Percentiles rank a stretch among this genome's conserved stretches.
These are phyloP conservation scores for Schizosaccharomyces japonicus DNA, from an alignment of 805 yeast species.

Conservation along the genomic window DNA sequence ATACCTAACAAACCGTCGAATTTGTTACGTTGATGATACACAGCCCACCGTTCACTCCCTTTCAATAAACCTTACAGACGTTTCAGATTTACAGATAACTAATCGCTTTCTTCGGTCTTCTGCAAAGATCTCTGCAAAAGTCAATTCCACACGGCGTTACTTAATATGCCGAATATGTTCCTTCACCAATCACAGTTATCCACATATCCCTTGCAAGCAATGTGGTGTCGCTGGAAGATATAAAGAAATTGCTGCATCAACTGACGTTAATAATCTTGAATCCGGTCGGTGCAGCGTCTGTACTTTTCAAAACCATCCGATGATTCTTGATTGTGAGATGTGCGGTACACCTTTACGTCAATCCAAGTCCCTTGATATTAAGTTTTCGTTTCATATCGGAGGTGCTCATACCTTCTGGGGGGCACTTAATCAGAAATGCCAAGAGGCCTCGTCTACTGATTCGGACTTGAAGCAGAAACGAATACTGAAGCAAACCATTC, in stretches of 20 bases:
- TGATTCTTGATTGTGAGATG: background rate
- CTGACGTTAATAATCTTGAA: background rate
- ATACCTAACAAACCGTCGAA: background rate
- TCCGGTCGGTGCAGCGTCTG: background rate
- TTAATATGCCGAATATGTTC: background rate
- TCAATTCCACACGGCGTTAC: background rate
- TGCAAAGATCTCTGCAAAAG: background rate
- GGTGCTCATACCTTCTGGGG: background rate
- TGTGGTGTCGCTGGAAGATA: background rate
- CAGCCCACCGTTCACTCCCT: background rate
- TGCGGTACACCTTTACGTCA: background rate
- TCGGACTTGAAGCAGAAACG: too few relatives aligned
- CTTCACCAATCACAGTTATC: background rate
- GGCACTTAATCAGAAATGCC: background rate
- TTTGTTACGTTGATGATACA: background rate
- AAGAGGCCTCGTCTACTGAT: too few relatives aligned
- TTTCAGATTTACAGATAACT: background rate
- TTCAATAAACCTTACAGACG: background rate
- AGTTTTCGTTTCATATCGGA: background rate
- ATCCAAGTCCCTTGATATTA: background rate
- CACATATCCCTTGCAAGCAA: background rate
- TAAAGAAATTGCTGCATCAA: background rate
- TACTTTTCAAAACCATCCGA: background rate
- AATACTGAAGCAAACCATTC: background rate
- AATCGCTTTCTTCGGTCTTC: slow-evolving; percentile 3